Evolutionary conservation across 2,329 filamentous ascomycete species (phyloP).

Genomic region (Fusarium subglutinans): DNA sequence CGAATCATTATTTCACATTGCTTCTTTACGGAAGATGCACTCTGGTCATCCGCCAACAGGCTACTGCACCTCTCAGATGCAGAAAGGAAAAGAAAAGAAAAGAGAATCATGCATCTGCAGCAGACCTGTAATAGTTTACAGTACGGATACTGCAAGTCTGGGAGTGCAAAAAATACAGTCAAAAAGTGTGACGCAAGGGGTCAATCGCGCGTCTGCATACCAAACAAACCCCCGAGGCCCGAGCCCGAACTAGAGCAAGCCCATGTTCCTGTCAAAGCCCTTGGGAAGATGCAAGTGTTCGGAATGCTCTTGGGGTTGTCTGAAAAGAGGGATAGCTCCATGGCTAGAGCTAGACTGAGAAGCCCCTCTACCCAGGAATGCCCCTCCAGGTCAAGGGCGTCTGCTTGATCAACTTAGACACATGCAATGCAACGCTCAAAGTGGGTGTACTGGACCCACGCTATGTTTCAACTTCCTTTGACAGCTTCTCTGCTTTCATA

Average conservation of each 20-base stretch:
- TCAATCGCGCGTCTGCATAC: constrained; percentile 35
- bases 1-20: constrained; percentile 25
- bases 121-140: not conserved
- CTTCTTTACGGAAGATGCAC: constrained; percentile 21
- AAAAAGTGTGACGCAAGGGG: constrained; percentile 38
- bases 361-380: constrained; percentile 42
- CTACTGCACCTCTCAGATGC: not conserved
- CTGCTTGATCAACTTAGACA: constrained; percentile 29
- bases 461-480: constrained; percentile 39
- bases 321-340: constrained; percentile 36
- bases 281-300: constrained; percentile 31
- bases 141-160: constrained; percentile 13
- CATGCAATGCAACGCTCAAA: constrained; percentile 29
- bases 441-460: constrained; percentile 40
- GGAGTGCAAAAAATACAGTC: not conserved
- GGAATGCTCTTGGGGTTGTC: constrained; percentile 24
- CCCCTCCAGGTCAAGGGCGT: constrained; percentile 41
- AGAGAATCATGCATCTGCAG: constrained; percentile 6
- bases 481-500: constrained; percentile 27
- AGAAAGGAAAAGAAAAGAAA: constrained; percentile 26
- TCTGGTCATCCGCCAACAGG: constrained; percentile 12
- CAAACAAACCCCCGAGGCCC: constrained; percentile 32
- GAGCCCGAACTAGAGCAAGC: constrained; percentile 25
- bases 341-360: constrained; percentile 25
- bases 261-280: constrained; percentile 27